Conservation (phyloP, 2,329 filamentous ascomycete species). For the Chaetomiaceae sp. region DNA sequence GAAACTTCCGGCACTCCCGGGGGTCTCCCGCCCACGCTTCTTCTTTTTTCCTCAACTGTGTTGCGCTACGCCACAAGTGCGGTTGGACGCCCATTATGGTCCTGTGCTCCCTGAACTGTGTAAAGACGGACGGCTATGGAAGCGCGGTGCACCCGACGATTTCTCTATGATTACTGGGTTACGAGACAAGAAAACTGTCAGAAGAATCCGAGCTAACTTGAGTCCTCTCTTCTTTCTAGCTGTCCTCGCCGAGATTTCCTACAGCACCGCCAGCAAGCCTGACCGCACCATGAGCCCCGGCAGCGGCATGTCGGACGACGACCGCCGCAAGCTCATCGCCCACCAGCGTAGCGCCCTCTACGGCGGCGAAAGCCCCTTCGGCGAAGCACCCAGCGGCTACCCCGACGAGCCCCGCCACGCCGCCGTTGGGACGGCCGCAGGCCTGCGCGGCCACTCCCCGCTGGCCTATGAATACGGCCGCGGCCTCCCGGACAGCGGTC, state of each 20-base stretch:
- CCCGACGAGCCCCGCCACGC: constrained; percentile 62
- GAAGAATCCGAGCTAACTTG: constrained; percentile 26
- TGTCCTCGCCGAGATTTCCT: constrained; percentile 42
- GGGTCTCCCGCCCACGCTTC: constrained; percentile 25
- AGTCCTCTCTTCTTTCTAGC: constrained; percentile 40
- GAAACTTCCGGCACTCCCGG: constrained; percentile 27
- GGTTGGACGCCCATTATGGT: constrained; percentile 25
- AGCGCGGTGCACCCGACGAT: not conserved
- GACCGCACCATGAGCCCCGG: constrained; percentile 80
- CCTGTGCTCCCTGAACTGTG: constrained; percentile 24
- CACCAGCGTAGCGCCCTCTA: constrained; percentile 94
- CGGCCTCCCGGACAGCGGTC: constrained; percentile 45
- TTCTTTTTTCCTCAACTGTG: constrained; percentile 26
- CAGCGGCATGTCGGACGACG: constrained; percentile 86
- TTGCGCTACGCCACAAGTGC: constrained; percentile 29
- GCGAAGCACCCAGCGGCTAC: constrained; percentile 59
- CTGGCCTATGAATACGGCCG: constrained; percentile 63
- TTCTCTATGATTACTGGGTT: constrained; percentile 12
- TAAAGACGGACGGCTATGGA: constrained; percentile 19
- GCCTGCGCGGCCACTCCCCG: constrained; percentile 71
- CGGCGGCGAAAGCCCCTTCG: constrained; percentile 69
- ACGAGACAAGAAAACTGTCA: constrained; percentile 3
- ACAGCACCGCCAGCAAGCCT: constrained; percentile 60
- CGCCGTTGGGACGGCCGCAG: too few relatives aligned
- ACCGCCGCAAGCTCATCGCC: constrained; percentile 90